Evolutionary conservation across 1,284 basidiomycete species (phyloP).

Genomic region (Boletus semigastroideus): DNA sequence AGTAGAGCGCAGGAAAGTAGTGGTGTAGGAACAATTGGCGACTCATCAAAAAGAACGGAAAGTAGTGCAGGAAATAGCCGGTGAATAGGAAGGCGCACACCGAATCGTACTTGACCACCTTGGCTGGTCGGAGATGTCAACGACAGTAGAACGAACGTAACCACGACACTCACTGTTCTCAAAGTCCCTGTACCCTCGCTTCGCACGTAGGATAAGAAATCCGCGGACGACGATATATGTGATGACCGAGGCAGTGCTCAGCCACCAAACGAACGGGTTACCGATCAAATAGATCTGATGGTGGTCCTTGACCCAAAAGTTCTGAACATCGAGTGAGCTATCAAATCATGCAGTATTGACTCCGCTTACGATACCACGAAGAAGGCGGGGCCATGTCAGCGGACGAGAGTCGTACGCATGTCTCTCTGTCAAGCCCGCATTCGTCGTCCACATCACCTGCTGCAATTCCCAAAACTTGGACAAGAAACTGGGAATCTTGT

Average conservation of each 20-base stretch:
- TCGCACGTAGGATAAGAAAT: slow-evolving; percentile 82
- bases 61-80: slow-evolving; percentile 94
- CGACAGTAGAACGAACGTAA: background rate
- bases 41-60: slow-evolving; percentile 95
- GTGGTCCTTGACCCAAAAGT: slow-evolving; percentile 98
- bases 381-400: slow-evolving; percentile 83
- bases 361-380: slow-evolving; percentile 84
- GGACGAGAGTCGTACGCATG: slow-evolving; percentile 96
- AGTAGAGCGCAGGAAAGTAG: slow-evolving; percentile 96
- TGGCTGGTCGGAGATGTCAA: slow-evolving; percentile 48
- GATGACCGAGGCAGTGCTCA: slow-evolving; percentile 70
- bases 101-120: slow-evolving; percentile 89
- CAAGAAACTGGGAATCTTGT: slow-evolving; percentile 83
- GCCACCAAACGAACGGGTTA: slow-evolving; percentile 93
- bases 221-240: slow-evolving; percentile 71
- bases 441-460: slow-evolving; percentile 97
- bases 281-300: slow-evolving; percentile 94
- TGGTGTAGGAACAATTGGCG: slow-evolving; percentile 97
- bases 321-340: slow-evolving; percentile 44
- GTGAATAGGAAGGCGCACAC: slow-evolving; percentile 89
- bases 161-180: slow-evolving; percentile 71
- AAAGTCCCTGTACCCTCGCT: slow-evolving; percentile 91
- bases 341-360: background rate
- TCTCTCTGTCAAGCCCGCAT: slow-evolving; percentile 91
- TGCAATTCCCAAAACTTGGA: slow-evolving; percentile 92